Conservation (phyloP, 2,329 filamentous ascomycete genomes). For the Pyrenophora seminiperda region DNA sequence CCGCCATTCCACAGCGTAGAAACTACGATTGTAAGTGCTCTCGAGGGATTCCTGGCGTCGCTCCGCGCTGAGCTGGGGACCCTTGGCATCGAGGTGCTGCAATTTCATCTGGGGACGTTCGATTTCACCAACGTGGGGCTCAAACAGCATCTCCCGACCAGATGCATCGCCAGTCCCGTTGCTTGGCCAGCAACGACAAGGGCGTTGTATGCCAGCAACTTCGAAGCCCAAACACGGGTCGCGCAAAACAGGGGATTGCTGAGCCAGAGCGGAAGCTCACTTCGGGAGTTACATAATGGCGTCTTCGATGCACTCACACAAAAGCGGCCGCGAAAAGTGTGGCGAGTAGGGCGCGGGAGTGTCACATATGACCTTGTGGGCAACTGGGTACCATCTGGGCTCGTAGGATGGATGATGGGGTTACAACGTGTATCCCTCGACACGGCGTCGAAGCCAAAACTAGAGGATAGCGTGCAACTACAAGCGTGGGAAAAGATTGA, state of each 20-base stretch:
- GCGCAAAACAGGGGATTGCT: slow-evolving; percentile 59
- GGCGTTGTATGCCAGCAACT: slow-evolving; percentile 46
- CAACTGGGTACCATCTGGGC: slow-evolving; percentile 72
- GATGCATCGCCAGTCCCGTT: slow-evolving; percentile 40
- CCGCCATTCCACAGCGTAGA: slow-evolving; percentile 85
- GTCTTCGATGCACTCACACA: slow-evolving; percentile 88
- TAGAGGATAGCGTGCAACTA: slow-evolving; percentile 50
- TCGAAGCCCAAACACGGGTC: slow-evolving; percentile 44
- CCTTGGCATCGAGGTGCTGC: slow-evolving; percentile 77
- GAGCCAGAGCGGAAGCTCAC: slow-evolving; percentile 66
- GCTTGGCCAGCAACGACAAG: slow-evolving; percentile 47
- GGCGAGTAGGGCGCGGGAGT: slow-evolving; percentile 84
- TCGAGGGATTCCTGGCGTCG: slow-evolving; percentile 84
- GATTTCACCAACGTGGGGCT: slow-evolving; percentile 71
- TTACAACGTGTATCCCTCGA: slow-evolving; percentile 61
- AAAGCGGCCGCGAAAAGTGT: slow-evolving; percentile 62
- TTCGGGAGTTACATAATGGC: slow-evolving; percentile 80
- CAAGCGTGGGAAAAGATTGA: slow-evolving; percentile 55
- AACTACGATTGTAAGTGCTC: slow-evolving; percentile 79
- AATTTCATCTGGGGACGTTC: slow-evolving; percentile 89
- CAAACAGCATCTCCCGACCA: slow-evolving; percentile 48
- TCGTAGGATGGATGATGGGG: slow-evolving; percentile 96
- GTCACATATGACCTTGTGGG: slow-evolving; percentile 85
- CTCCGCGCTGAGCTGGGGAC: slow-evolving; percentile 79
- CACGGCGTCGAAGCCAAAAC: slow-evolving; percentile 41